Percentiles rank a stretch among this genome's conserved stretches.
Evolutionary conservation across 257 asterid species (phyloP).

Genomic region (Penstemon eatonii): DNA sequence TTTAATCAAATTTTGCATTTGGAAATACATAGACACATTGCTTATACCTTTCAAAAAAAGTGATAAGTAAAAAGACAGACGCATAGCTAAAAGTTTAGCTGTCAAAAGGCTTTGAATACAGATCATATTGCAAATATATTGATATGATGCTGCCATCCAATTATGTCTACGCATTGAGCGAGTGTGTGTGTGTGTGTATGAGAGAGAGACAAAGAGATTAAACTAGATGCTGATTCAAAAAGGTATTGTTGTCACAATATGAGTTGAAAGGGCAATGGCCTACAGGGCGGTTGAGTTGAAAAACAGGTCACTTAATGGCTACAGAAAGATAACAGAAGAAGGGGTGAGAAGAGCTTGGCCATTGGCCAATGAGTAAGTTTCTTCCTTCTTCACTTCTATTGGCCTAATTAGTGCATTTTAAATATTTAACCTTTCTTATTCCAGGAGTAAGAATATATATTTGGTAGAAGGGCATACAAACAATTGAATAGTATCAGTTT

Average conservation of each 20-base stretch:
- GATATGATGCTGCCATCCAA: not conserved
- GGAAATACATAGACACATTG: not conserved
- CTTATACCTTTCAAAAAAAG: not conserved
- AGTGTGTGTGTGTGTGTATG: too few species aligned
- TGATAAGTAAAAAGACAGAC: not conserved
- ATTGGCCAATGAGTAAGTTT: not conserved
- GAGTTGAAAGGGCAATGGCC: not conserved
- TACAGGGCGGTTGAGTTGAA: not conserved
- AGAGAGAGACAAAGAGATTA: too few species aligned
- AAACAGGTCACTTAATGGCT: constrained; percentile 14
- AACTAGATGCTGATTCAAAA: too few species aligned
- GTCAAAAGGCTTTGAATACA: not conserved
- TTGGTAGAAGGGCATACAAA: not conserved
- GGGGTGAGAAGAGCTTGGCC: not conserved
- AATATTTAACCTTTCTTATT: not conserved
- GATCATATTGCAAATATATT: not conserved
- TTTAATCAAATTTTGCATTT: constrained; percentile 6
- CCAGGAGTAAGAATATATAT: not conserved
- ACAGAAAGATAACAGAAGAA: constrained; percentile 1
- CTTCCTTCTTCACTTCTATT: too few species aligned
- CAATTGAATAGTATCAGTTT: constrained; percentile 8
- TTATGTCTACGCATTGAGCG: too few species aligned
- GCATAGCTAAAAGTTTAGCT: not conserved
- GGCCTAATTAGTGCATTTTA: not conserved
- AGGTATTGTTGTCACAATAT: not conserved